Conservation (phyloP, 1,284 basidiomycete species). For the Ceratorhiza oryzae-sativae region DNA sequence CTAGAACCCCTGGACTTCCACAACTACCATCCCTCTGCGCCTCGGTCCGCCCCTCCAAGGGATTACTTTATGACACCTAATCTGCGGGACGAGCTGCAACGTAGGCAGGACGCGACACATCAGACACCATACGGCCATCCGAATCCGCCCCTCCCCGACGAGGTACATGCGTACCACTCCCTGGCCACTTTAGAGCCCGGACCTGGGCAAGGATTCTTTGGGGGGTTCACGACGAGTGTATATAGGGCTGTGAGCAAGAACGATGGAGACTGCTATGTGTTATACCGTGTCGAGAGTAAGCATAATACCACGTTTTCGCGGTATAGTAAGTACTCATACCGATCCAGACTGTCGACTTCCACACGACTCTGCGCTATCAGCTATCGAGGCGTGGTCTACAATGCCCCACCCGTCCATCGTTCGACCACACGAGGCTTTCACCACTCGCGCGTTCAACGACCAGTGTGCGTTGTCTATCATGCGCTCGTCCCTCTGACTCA, state of each 20-base stretch:
- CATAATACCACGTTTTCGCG: conserved; percentile 26
- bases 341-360: conserved; percentile 79
- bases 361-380: conserved; percentile 80
- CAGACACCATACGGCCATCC: conserved; percentile 51
- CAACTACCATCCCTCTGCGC: conserved; percentile 14
- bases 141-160: conserved; percentile 76
- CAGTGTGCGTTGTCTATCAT: conserved; percentile 67
- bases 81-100: conserved; percentile 80
- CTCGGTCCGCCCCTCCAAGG: conserved; percentile 47
- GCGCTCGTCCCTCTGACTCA: not conserved
- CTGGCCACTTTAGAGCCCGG: conserved; percentile 77
- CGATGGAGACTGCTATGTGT: conserved; percentile 80
- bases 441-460: conserved; percentile 91
- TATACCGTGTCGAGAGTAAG: conserved; percentile 88
- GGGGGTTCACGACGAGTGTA: conserved; percentile 78
- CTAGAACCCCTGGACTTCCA: conserved; percentile 31
- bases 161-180: conserved; percentile 91
- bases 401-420: conserved; percentile 90
- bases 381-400: conserved; percentile 88
- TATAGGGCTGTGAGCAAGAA: conserved; percentile 81
- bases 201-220: conserved; percentile 64
- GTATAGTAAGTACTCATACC: not conserved
- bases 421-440: conserved; percentile 90
- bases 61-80: conserved; percentile 68
- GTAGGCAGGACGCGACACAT: conserved; percentile 72